Evolutionary conservation across 2,329 filamentous ascomycete genomes (phyloP), one percentile per base, ranked within the genome.

Genomic region (Diaporthe vexans): DNA sequence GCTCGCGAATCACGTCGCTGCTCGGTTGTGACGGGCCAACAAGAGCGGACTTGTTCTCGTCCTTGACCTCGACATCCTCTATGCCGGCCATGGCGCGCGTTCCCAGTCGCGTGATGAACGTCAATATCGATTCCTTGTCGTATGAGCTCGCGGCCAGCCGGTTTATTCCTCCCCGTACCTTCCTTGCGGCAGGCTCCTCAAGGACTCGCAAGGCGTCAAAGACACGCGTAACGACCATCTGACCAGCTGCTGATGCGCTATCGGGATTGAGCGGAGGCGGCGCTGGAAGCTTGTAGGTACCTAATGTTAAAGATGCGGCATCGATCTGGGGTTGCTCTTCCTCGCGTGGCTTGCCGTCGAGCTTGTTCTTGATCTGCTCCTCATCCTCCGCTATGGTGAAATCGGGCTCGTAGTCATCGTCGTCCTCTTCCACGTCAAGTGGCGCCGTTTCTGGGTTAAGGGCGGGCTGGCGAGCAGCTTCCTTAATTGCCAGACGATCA

Each of bases 361-460:
- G 87, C 80, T 94, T 94, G 82, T 96, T 94, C 65, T 93, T 84
- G 43, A 94, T 92, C 80, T 96, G 94, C 79, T 95, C 93, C 0
- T 91, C 91, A 77, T 94, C 92, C 81, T 97, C 94, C 48, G 91
- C 91, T 11, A 93, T 89, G 74, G 93, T 91, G 78, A 95, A 95
- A 80, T 97, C 94, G 0, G 96, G 95, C 79, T 98, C 96, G 80
- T 98, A 98, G 78, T 98, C 82, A 77, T 97, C 95, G 26, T 98
- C 95, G 56, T 97, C 95, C 11, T 93, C 92, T 9, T 93, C 91
- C 4, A 94, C 91, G 35, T 89, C 91, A 2, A 92, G 82, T 1
- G 89, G 89, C 19, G 89, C 86, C 2, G 90, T 92, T 71, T 91
- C 89, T 10, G 90, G 86, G 76, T 91, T 90, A 37, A 90, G 76